A percentile compares a stretch with the other conserved stretches of the same genome.
Conservation (phyloP, 805 yeast genomes). For the Saccharomycopsis malanga region DNA sequence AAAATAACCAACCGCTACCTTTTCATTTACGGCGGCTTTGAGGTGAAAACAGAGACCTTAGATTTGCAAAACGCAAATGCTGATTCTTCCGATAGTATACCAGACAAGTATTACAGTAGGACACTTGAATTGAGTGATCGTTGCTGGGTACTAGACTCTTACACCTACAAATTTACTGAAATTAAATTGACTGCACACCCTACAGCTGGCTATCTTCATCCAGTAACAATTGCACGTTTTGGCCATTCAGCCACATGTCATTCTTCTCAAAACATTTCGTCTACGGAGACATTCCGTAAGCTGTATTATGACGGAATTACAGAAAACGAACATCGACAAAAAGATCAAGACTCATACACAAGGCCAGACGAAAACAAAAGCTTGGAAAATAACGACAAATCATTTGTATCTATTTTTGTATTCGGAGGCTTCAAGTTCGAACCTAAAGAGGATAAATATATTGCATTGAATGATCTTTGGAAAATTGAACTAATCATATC, state of each 20-base stretch:
- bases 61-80: not conserved
- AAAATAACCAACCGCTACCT: constrained; percentile 48
- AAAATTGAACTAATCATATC: constrained; percentile 13
- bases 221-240: constrained; percentile 11
- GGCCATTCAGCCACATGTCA: constrained; percentile 11
- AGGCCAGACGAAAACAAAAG: not conserved
- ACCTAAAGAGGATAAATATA: not conserved
- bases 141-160: constrained; percentile 51
- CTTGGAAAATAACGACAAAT: not conserved
- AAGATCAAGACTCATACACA: too few species aligned
- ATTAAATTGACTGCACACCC: constrained; percentile 5
- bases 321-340: not conserved
- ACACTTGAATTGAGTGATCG: constrained; percentile 35
- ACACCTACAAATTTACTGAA: constrained; percentile 42
- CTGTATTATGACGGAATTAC: not conserved
- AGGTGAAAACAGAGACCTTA: constrained; percentile 25
- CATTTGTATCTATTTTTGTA: constrained; percentile 9
- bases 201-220: not conserved
- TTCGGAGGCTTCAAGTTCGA: constrained; percentile 16
- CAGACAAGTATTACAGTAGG: too few species aligned
- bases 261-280: not conserved
- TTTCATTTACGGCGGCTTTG: constrained; percentile 64
- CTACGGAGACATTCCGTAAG: not conserved
- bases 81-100: too few species aligned
- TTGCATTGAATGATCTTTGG: constrained; percentile 12